These are phyloP conservation scores for Sextonia rubra DNA, from an alignment of 164 flowering plant genomes.

Conservation along the genomic window DNA sequence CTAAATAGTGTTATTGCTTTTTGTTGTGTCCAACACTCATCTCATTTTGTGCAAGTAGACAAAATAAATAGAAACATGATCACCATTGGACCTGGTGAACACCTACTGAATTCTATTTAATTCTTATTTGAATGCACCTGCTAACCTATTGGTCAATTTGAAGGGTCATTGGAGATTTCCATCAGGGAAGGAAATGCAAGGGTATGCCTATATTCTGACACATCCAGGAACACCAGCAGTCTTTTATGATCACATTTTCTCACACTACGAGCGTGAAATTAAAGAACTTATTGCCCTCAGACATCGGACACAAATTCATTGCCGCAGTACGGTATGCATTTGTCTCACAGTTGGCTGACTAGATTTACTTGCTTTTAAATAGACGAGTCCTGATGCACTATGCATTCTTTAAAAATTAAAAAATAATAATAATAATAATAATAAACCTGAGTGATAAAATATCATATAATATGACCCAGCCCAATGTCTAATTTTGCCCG, in stretches of 20 bases:
- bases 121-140: neutral
- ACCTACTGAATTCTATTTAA: neutral
- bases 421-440: too few species aligned
- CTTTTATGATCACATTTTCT: constrained; percentile 84
- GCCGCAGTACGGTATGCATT: constrained; percentile 78
- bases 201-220: constrained; percentile 94
- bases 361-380: neutral
- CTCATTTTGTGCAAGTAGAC: too few species aligned
- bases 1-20: too few species aligned
- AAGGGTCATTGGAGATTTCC: constrained; percentile 99
- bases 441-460: neutral
- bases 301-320: constrained; percentile 61
- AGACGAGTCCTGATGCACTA: neutral
- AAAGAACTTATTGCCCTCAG: constrained; percentile 63
- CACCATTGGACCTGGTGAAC: too few species aligned
- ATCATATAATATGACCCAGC: neutral
- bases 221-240: constrained; percentile 98
- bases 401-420: too few species aligned
- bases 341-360: neutral
- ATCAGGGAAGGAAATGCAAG: constrained; percentile 94
- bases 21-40: too few species aligned
- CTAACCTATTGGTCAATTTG: neutral
- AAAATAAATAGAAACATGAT: too few species aligned
- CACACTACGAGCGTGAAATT: constrained; percentile 56
- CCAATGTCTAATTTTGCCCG: too few species aligned